Conservation (phyloP, 2,329 filamentous ascomycete species). For the Trichoderma oligosporum region DNA sequence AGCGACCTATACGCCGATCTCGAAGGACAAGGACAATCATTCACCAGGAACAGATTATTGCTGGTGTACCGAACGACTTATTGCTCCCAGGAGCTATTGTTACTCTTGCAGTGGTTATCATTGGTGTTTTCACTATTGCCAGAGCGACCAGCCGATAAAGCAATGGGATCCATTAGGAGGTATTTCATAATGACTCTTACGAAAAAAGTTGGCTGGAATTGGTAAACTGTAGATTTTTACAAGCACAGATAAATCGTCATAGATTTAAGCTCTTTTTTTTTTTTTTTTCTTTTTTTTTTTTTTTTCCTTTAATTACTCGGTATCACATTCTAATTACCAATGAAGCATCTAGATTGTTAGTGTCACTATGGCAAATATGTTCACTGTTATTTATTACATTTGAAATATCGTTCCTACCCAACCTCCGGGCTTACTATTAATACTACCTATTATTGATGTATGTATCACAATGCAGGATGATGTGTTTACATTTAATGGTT, state of each 20-base stretch:
- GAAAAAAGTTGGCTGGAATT: constrained; percentile 30
- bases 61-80: constrained; percentile 89
- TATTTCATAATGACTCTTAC: constrained; percentile 35
- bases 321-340: not conserved
- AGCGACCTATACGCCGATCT: constrained; percentile 46
- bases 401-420: no score
- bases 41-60: constrained; percentile 73
- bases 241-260: constrained; percentile 19
- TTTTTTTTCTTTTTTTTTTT: not conserved
- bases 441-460: not conserved
- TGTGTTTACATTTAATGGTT: not conserved
- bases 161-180: constrained; percentile 17
- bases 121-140: constrained; percentile 86
- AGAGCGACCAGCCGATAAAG: constrained; percentile 56
- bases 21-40: constrained; percentile 37
- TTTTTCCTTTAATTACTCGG: not conserved
- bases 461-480: not conserved
- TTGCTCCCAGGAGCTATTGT: constrained; percentile 91
- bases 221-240: constrained; percentile 20
- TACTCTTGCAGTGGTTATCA: constrained; percentile 89
- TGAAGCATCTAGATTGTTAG: not conserved
- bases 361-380: not conserved
- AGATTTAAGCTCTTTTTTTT: constrained; percentile 10
- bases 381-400: not conserved
- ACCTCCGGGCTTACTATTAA: not conserved